Evolutionary conservation across 495 filamentous ascomycete genomes (phyloP).

Genomic region (Penicillium maclennaniae): DNA sequence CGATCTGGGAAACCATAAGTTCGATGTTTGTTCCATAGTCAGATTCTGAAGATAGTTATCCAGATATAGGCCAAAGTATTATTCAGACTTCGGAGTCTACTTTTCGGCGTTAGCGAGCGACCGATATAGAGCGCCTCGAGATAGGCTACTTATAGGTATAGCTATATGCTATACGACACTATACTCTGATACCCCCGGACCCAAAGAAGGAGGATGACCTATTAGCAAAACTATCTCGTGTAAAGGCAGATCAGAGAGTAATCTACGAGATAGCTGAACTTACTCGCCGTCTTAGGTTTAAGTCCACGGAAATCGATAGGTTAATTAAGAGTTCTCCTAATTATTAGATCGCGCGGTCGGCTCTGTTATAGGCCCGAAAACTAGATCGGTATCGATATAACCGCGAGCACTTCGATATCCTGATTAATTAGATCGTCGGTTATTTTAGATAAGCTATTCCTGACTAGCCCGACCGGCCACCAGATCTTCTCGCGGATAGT

Average conservation of each 20-base stretch:
- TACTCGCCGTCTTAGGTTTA: slow-evolving; percentile 25
- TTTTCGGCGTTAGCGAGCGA: slow-evolving; percentile 5
- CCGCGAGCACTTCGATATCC: slow-evolving; percentile 12
- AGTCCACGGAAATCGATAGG: slow-evolving; percentile 19
- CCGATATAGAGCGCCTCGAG: slow-evolving; percentile 10
- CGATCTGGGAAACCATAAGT: slow-evolving; percentile 14
- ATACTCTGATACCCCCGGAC: slow-evolving; percentile 22
- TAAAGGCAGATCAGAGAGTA: slow-evolving; percentile 23
- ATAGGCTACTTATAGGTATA: slow-evolving; percentile 24
- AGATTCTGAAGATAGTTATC: slow-evolving; percentile 1
- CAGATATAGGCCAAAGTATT: too few species aligned
- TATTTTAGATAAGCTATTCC: slow-evolving; percentile 2
- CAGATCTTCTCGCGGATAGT: slow-evolving; percentile 6
- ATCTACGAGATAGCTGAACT: slow-evolving; percentile 29
- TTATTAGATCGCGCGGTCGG: slow-evolving; percentile 24
- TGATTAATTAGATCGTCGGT: slow-evolving; percentile 15
- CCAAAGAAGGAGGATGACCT: slow-evolving; percentile 18
- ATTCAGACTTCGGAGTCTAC: slow-evolving; percentile 28
- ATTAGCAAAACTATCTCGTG: slow-evolving; percentile 16
- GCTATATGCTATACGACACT: slow-evolving; percentile 27
- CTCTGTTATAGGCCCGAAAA: slow-evolving; percentile 32
- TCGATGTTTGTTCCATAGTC: slow-evolving; percentile 2
- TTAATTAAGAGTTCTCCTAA: slow-evolving; percentile 25
- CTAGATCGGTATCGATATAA: slow-evolving; percentile 26
- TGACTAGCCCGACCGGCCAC: slow-evolving; percentile 1